A percentile compares a stretch with the other conserved stretches of the same genome.
These are phyloP conservation scores for Pulicaria dysenterica DNA, from an alignment of 129 eudicot genomes.

Conservation along the genomic window DNA sequence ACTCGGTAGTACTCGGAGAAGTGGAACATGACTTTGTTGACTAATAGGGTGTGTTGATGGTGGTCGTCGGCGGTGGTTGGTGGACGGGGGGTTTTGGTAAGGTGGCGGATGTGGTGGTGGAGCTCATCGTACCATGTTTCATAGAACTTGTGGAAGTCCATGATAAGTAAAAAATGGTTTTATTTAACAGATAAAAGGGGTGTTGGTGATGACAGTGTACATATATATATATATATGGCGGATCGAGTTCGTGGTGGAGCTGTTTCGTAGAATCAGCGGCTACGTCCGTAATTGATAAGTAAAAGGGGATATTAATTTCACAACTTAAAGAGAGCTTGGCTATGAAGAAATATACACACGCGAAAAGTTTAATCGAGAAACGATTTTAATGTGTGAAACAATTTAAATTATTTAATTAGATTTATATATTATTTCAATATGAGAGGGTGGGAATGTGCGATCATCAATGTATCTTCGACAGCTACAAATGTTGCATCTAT, in stretches of 20 bases:
- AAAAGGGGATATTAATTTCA: too few relatives aligned
- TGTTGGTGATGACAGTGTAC: constrained; percentile 5
- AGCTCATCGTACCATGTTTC: constrained; percentile 72
- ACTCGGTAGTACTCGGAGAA: constrained; percentile 64
- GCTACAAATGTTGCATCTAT: too few relatives aligned
- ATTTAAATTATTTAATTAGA: too few relatives aligned
- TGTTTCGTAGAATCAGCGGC: too few relatives aligned
- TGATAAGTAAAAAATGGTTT: constrained; percentile 1
- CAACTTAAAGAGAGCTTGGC: too few relatives aligned
- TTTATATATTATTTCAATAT: too few relatives aligned
- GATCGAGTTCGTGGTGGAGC: neutral
- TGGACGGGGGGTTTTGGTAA: constrained; percentile 42
- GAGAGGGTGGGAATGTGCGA: too few relatives aligned
- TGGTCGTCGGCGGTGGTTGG: constrained; percentile 48
- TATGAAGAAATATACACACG: too few relatives aligned
- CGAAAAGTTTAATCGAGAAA: too few relatives aligned
- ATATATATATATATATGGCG: constrained; percentile 1
- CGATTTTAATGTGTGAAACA: too few relatives aligned
- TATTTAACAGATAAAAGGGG: neutral
- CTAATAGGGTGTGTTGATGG: constrained; percentile 40
- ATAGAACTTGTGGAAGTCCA: constrained; percentile 61
- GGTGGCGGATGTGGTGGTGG: constrained; percentile 49
- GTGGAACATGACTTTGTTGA: constrained; percentile 56
- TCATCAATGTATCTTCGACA: too few relatives aligned
- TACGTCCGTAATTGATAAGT: too few relatives aligned